Evolutionary conservation across 108 stramenopile genomes (phyloP).

Genomic region (Licmophora abbreviata): DNA sequence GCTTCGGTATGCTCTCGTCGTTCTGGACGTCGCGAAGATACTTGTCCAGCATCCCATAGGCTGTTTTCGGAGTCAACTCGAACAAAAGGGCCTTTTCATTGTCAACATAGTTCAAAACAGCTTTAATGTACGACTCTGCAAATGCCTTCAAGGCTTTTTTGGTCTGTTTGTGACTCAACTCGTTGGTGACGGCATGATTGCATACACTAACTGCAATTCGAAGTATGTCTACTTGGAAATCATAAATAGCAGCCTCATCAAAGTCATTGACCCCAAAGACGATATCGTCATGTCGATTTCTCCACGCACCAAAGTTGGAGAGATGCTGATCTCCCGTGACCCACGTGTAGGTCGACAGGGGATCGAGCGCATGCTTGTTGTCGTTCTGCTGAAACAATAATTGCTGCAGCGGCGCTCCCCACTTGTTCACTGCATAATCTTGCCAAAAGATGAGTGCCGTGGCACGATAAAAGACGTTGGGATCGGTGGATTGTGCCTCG

Average conservation of each 20-base stretch:
- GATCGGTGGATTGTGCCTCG: constrained; percentile 23
- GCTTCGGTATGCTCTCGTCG: constrained; percentile 13
- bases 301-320: constrained; percentile 54
- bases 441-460: constrained; percentile 47
- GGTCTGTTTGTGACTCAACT: constrained; percentile 17
- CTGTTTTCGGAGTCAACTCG: constrained; percentile 37
- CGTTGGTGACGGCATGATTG: constrained; percentile 45
- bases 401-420: constrained; percentile 22
- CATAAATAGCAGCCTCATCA: constrained; percentile 59
- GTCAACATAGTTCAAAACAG: constrained; percentile 37
- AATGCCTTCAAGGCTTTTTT: constrained; percentile 30
- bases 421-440: constrained; percentile 38
- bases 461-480: constrained; percentile 51
- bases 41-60: constrained; percentile 26
- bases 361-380: constrained; percentile 24
- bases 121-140: constrained; percentile 37
- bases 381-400: constrained; percentile 16
- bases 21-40: constrained; percentile 29
- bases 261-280: constrained; percentile 65
- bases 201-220: constrained; percentile 48
- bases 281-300: constrained; percentile 42
- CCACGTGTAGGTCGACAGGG: constrained; percentile 51
- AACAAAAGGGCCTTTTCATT: constrained; percentile 29
- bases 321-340: constrained; percentile 64
- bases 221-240: constrained; percentile 56